Percentiles rank a stretch among this genome's conserved stretches.
Conservation (phyloP, 345 rosid species). For the Leavenworthia alabamica region DNA sequence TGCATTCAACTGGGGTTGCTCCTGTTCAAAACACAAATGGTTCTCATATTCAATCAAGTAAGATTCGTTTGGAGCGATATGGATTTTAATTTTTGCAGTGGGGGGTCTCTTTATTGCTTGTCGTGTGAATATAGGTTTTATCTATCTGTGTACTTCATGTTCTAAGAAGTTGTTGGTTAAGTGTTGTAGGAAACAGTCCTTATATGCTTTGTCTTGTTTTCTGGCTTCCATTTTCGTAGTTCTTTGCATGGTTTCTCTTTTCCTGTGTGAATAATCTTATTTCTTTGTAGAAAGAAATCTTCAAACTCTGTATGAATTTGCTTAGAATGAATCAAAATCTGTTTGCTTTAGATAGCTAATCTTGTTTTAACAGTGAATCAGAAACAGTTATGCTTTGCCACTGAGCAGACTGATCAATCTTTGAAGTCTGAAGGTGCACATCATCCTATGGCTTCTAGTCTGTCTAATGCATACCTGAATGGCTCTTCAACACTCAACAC, state of each 20-base stretch:
- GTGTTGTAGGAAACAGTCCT: background rate
- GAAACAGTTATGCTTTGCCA: slow-evolving; percentile 50
- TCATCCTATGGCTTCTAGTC: slow-evolving; percentile 42
- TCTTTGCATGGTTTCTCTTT: background rate
- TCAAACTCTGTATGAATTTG: too few species aligned
- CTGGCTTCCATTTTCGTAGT: background rate
- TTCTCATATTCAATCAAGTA: slow-evolving; percentile 66
- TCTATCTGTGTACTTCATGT: background rate
- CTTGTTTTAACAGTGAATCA: slow-evolving; percentile 51
- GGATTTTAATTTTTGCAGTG: background rate
- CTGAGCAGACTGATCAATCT: slow-evolving; percentile 47
- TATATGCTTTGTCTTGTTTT: background rate
- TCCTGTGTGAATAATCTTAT: too few species aligned
- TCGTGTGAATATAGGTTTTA: background rate
- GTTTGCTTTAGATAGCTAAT: background rate
- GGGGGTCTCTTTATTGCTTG: background rate
- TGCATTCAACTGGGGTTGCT: slow-evolving; percentile 52
- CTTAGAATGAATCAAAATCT: background rate
- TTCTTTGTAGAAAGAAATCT: too few species aligned
- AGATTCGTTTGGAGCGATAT: slow-evolving; percentile 24
- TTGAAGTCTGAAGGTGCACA: slow-evolving; percentile 60
- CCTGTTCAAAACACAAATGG: slow-evolving; percentile 68
- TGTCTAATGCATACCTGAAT: slow-evolving; percentile 56
- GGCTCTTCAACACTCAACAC: slow-evolving; percentile 58
- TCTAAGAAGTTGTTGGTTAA: background rate